Evolutionary conservation across 1,284 basidiomycete species (phyloP), one percentile per base, ranked within the genome.

Genomic region (Paramarasmius palmivorus): DNA sequence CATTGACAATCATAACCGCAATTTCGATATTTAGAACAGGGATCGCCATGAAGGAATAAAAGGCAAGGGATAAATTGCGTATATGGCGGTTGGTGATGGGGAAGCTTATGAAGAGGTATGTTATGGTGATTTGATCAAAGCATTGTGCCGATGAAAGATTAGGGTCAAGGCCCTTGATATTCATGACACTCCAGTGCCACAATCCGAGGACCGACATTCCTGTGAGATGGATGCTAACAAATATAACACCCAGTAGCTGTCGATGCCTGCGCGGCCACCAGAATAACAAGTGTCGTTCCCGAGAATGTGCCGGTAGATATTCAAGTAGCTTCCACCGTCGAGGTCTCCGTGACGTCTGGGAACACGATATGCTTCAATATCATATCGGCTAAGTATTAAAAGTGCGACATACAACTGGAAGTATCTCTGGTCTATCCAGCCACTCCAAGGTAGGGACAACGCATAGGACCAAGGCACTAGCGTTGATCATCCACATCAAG

Each of bases 401-500:
- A 6, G 6, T 32, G 29, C 7, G 12, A 6, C 29, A 12, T 32
- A 32, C 29, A 6, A 39, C 38, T 7, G 38, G 38, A n/a, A 39
- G 38, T 8, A 20, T 19, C 22, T 41, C n/a, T 23, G 40, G 23
- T 22, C 40, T 41, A 22, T 19, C 19, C 40, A 41, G 10, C 40
- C 40, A 41, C 23, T 41, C 19, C 40, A 41, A 19, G 12, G 40
- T 41, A 3, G 40, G 40, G 12, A 41, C 40, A 9, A 41, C 40
- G 23, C 40, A 41, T 19, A 41, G 63, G 14, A 66, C 61, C 52
- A 62, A 63, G 6, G 55, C 48, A 35, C 58, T 68, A 1, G 63
- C 63, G 56, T 66, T 67, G 52, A 65, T 65, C 57, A 64, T 63
- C 65, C 66, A 67, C 52, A 63, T 65, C n/a, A 66, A 49, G 42